These are phyloP conservation scores for Cicer chorassanicum DNA, from an alignment of 306 rosid species.

Conservation along the genomic window DNA sequence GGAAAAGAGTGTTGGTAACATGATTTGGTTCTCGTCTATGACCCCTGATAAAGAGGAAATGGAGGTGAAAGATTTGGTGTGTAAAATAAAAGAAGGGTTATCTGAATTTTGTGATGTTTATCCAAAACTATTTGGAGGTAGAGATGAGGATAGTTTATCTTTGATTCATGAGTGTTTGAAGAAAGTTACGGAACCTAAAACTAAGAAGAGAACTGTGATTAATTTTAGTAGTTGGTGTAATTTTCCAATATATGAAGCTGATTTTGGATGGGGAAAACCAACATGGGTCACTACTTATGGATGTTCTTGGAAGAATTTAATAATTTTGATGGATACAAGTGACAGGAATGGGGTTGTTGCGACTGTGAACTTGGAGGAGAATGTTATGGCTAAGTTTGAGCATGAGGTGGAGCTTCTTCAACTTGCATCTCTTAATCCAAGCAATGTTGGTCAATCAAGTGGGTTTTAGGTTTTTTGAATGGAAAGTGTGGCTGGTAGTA, in stretches of 20 bases:
- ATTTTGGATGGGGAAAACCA: slow-evolving; percentile 63
- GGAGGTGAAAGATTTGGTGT: slow-evolving; percentile 41
- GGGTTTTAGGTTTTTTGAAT: too few species aligned
- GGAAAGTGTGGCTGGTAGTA: too few species aligned
- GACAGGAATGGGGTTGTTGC: slow-evolving; percentile 51
- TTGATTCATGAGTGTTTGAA: slow-evolving; percentile 27
- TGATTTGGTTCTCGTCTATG: slow-evolving; percentile 8
- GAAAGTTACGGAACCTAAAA: background rate
- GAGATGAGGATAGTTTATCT: background rate
- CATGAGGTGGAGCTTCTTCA: slow-evolving; percentile 36
- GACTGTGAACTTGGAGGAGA: slow-evolving; percentile 48
- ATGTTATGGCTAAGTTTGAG: slow-evolving; percentile 49
- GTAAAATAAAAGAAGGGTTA: slow-evolving; percentile 28
- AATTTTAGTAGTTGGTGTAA: slow-evolving; percentile 48
- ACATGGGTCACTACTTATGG: slow-evolving; percentile 42
- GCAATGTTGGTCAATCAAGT: too few species aligned
- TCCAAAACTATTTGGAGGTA: slow-evolving; percentile 28
- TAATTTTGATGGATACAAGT: slow-evolving; percentile 50
- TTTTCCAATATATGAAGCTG: slow-evolving; percentile 42
- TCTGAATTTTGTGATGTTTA: background rate
- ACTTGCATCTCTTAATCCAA: slow-evolving; percentile 33
- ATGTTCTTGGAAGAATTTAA: background rate
- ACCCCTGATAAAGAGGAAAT: background rate
- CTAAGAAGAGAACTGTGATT: background rate
- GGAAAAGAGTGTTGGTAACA: slow-evolving; percentile 45